Evolutionary conservation across 768 basidiomycete genomes (phyloP).

Genomic region (Mycena indigotica): DNA sequence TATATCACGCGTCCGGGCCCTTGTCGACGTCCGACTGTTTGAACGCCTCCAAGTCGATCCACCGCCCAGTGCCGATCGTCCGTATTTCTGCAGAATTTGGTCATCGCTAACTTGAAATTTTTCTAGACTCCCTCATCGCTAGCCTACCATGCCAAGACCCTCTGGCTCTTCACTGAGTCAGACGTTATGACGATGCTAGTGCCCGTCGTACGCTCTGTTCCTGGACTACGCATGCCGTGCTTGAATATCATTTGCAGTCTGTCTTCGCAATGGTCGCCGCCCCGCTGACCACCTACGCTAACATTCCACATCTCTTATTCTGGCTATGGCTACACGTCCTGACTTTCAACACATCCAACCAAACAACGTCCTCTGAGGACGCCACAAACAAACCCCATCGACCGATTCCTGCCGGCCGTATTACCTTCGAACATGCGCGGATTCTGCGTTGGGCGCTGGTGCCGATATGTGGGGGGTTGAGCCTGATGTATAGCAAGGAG

Average conservation of each 20-base stretch:
- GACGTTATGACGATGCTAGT: conserved; percentile 36
- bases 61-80: no score
- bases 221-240: not conserved
- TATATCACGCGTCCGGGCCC: no score
- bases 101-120: no score
- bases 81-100: no score
- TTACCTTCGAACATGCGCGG: conserved; percentile 23
- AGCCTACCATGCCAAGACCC: not conserved
- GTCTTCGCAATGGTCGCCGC: conserved; percentile 24
- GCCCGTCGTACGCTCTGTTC: conserved; percentile 29
- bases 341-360: conserved; percentile 41
- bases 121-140: not conserved
- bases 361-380: conserved; percentile 34
- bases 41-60: no score
- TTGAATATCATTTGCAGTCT: not conserved
- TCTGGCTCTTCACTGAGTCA: conserved; percentile 33
- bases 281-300: conserved; percentile 12
- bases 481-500: conserved; percentile 12
- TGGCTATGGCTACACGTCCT: conserved; percentile 47
- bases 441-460: conserved; percentile 36
- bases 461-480: conserved; percentile 27
- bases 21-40: no score
- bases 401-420: conserved; percentile 36
- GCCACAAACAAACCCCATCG: conserved; percentile 36
- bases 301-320: conserved; percentile 28